These are phyloP conservation scores for Flaveria floridana DNA, from an alignment of 140 eudicot genomes.

Conservation along the genomic window DNA sequence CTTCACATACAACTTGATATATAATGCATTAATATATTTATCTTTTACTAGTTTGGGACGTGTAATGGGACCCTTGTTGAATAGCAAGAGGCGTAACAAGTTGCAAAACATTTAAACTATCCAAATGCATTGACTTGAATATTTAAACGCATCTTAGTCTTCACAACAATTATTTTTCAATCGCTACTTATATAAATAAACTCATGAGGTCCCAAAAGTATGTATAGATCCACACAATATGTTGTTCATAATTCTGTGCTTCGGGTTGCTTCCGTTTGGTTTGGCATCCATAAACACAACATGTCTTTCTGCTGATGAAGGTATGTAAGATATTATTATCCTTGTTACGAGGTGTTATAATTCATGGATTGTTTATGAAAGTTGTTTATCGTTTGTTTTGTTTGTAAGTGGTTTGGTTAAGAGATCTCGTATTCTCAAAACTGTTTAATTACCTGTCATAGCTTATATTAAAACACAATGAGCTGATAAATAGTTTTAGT, in stretches of 20 bases:
- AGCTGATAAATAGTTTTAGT: neutral
- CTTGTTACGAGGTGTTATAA: neutral
- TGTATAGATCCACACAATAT: neutral
- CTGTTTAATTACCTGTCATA: neutral
- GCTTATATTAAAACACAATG: neutral
- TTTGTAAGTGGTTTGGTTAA: neutral
- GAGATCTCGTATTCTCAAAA: neutral
- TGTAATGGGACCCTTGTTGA: neutral
- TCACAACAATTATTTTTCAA: neutral
- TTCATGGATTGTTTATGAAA: neutral
- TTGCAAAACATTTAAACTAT: neutral
- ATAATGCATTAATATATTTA: neutral
- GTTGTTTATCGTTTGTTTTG: neutral
- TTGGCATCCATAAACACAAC: constrained; percentile 32
- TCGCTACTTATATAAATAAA: neutral
- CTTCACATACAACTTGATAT: neutral
- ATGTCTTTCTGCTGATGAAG: constrained; percentile 23
- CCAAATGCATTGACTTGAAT: neutral
- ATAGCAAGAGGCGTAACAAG: neutral
- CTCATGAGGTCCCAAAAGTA: constrained; percentile 3
- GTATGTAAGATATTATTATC: neutral
- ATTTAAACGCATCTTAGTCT: neutral
- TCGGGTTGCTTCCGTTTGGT: constrained; percentile 26
- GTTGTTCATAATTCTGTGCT: constrained; percentile 11
- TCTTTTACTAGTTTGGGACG: neutral